A percentile compares a stretch with the other conserved stretches of the same genome.
phyloP scores from a whole-genome alignment of 495 filamentous ascomycete species.

The Lasiosphaeria miniovina region DNA sequence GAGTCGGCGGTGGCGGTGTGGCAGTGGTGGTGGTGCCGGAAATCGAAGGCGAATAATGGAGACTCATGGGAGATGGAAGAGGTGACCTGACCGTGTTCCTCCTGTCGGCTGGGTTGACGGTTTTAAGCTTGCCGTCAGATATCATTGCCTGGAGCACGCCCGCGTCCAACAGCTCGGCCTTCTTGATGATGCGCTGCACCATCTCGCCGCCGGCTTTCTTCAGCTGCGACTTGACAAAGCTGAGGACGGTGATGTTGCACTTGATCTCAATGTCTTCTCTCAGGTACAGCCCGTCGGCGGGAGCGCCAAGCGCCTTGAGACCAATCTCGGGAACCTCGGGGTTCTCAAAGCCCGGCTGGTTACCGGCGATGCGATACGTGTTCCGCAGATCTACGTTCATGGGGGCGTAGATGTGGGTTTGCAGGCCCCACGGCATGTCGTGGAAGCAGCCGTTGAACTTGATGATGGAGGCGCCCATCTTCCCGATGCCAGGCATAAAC shows the following conservation, averaged over 20 bases:
- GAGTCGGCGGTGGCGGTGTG: constrained; percentile 27
- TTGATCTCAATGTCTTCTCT: constrained; percentile 71
- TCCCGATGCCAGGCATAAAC: constrained; percentile 61
- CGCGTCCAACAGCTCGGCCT: constrained; percentile 53
- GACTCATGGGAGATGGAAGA: constrained; percentile 33
- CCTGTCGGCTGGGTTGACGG: constrained; percentile 44
- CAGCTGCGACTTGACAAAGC: constrained; percentile 67
- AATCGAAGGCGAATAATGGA: constrained; percentile 23
- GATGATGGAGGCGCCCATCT: constrained; percentile 58
- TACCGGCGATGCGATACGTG: constrained; percentile 55
- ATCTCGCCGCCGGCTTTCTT: constrained; percentile 63
- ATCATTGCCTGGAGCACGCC: constrained; percentile 50
- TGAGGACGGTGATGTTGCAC: constrained; percentile 64
- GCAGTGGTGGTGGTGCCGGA: constrained; percentile 19
- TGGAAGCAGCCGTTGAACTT: constrained; percentile 76
- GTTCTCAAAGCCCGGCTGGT: constrained; percentile 58
- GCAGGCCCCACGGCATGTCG: constrained; percentile 64
- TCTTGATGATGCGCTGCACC: constrained; percentile 65
- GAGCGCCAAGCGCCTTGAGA: constrained; percentile 44
- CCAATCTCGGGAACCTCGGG: constrained; percentile 58
- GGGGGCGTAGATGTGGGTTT: constrained; percentile 73
- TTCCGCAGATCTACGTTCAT: constrained; percentile 51
- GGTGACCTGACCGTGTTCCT: constrained; percentile 29
- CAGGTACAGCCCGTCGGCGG: constrained; percentile 67
- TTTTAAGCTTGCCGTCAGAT: constrained; percentile 48